Evolutionary conservation across 805 yeast genomes (phyloP).

Genomic region (Sugiyamaella valdiviana): DNA sequence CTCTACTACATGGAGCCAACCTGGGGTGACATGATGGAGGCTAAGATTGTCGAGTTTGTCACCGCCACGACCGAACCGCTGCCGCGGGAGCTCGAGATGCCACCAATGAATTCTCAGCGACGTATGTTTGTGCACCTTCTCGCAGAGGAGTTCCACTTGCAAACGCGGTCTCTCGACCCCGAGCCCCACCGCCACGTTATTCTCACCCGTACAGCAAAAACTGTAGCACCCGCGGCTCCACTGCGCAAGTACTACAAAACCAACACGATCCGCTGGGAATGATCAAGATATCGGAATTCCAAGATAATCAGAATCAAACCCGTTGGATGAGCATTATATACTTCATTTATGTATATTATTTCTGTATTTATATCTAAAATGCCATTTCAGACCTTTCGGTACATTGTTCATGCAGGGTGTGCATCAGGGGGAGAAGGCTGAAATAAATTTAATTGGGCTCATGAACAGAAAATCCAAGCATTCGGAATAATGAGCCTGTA

Average conservation of each 20-base stretch:
- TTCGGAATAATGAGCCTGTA: constrained; percentile 27
- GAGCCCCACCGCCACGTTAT: constrained; percentile 75
- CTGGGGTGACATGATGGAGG: constrained; percentile 68
- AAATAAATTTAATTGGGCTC: too few relatives aligned
- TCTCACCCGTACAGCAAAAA: constrained; percentile 36
- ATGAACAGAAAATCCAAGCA: too few relatives aligned
- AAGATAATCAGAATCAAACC: too few relatives aligned
- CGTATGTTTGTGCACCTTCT: constrained; percentile 65
- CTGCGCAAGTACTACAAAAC: constrained; percentile 6
- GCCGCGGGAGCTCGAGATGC: constrained; percentile 50
- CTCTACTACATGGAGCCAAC: constrained; percentile 48
- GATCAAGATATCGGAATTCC: neutral
- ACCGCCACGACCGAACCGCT: constrained; percentile 27
- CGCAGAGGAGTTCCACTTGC: constrained; percentile 52
- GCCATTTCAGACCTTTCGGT: too few relatives aligned
- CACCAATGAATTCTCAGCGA: constrained; percentile 66
- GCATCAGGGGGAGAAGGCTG: too few relatives aligned
- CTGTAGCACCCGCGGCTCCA: constrained; percentile 36
- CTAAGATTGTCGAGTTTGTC: constrained; percentile 44
- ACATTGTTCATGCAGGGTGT: too few relatives aligned
- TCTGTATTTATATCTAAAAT: too few relatives aligned
- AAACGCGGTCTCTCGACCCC: constrained; percentile 69
- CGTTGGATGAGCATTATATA: too few relatives aligned
- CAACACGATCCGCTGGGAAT: constrained; percentile 7
- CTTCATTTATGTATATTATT: too few relatives aligned